Evolutionary conservation across 257 asterid genomes (phyloP).

Genomic region (Solanum microdontum): DNA sequence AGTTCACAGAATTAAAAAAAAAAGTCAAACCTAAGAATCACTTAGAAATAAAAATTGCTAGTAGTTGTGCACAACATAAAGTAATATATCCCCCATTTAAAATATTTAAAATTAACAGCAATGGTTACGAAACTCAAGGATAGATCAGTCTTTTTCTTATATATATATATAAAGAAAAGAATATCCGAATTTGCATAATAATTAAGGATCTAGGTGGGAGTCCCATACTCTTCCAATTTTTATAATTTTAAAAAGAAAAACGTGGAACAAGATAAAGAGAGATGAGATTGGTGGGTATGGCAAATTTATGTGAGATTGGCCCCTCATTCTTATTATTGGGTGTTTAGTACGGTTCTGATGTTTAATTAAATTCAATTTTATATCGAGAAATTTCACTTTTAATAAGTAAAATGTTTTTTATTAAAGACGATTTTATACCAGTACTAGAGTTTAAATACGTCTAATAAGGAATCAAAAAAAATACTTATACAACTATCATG

Average conservation of each 20-base stretch:
- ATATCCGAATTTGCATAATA: background rate
- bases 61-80: background rate
- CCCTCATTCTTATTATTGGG: background rate
- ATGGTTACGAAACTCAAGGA: no score
- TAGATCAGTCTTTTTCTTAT: background rate
- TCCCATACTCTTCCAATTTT: background rate
- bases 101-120: background rate
- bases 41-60: background rate
- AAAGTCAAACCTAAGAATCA: background rate
- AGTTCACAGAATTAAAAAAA: background rate
- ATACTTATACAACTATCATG: background rate
- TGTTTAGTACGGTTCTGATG: accelerated
- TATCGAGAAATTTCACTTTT: accelerated
- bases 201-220: background rate
- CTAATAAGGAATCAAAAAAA: background rate
- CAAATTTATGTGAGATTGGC: background rate
- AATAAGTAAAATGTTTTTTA: background rate
- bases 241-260: background rate
- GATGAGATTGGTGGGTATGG: background rate
- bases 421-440: accelerated
- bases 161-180: background rate
- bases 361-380: background rate
- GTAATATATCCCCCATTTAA: background rate
- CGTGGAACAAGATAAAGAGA: background rate
- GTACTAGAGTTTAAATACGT: background rate